Evolutionary conservation across 257 asterid species (phyloP).

Genomic region (Hygrophila difformis): DNA sequence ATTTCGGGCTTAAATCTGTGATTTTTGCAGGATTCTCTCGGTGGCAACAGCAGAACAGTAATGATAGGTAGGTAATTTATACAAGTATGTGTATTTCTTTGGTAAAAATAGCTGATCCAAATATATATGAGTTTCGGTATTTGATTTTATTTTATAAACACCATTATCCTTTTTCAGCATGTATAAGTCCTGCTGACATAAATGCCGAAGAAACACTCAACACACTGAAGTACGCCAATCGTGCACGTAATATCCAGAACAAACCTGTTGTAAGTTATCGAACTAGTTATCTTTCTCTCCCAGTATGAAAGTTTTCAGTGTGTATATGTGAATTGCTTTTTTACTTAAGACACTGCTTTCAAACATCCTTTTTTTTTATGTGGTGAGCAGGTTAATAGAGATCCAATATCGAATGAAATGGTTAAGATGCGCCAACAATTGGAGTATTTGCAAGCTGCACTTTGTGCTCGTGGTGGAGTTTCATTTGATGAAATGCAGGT

Average conservation of each 20-base stretch:
- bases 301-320: no score
- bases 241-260: constrained; percentile 98
- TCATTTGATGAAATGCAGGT: constrained; percentile 91
- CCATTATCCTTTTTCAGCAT: constrained; percentile 63
- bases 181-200: constrained; percentile 99
- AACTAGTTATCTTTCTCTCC: not conserved
- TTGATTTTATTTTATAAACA: no score
- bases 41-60: constrained; percentile 97
- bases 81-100: no score
- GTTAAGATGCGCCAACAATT: constrained; percentile 95
- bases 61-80: constrained; percentile 99
- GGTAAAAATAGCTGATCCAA: no score
- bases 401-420: constrained; percentile 92
- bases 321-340: not conserved
- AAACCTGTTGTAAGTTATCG: constrained; percentile 79
- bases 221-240: constrained; percentile 95
- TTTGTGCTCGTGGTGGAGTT: constrained; percentile 89
- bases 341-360: constrained; percentile 11
- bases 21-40: constrained; percentile 90
- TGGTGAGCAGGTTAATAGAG: constrained; percentile 72
- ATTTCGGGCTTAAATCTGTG: no score
- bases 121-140: no score
- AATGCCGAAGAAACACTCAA: constrained; percentile 98
- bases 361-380: constrained; percentile 12
- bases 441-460: constrained; percentile 92